A percentile compares a stretch with the other conserved stretches of the same genome.
Conservation (phyloP, 2,329 filamentous ascomycete genomes). For the Parafenestella ontariensis region DNA sequence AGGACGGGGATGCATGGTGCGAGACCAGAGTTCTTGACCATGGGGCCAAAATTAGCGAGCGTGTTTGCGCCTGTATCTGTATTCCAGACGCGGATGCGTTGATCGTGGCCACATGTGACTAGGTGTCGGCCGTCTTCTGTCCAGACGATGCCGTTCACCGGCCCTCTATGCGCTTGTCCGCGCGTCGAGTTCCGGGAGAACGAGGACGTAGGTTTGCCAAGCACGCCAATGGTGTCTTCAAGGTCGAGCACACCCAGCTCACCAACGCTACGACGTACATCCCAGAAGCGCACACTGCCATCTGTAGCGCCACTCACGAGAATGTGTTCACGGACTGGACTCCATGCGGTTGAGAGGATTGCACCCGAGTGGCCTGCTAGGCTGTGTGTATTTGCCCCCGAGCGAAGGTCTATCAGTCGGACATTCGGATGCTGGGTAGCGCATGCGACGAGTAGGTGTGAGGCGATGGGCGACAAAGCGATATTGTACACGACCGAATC, state of each 20-base stretch:
- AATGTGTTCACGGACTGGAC: slow-evolving; percentile 77
- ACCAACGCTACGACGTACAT: slow-evolving; percentile 79
- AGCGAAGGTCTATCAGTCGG: slow-evolving; percentile 83
- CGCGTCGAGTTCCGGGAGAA: slow-evolving; percentile 43
- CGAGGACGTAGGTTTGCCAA: slow-evolving; percentile 55
- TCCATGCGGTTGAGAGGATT: slow-evolving; percentile 75
- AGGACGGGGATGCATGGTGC: slow-evolving; percentile 53
- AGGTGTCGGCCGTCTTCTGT: slow-evolving; percentile 79
- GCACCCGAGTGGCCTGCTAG: slow-evolving; percentile 60
- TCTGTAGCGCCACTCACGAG: slow-evolving; percentile 86
- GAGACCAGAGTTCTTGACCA: slow-evolving; percentile 71
- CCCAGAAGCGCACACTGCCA: slow-evolving; percentile 84
- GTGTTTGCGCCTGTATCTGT: slow-evolving; percentile 82
- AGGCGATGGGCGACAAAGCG: slow-evolving; percentile 74
- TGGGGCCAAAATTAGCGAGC: slow-evolving; percentile 84
- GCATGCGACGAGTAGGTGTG: slow-evolving; percentile 81
- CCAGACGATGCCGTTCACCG: slow-evolving; percentile 87
- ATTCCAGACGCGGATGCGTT: slow-evolving; percentile 87
- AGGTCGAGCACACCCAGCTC: slow-evolving; percentile 81
- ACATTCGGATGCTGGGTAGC: slow-evolving; percentile 86
- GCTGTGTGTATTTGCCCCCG: slow-evolving; percentile 70
- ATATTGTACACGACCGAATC: slow-evolving; percentile 77
- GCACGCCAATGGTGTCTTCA: slow-evolving; percentile 78
- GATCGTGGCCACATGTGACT: slow-evolving; percentile 82
- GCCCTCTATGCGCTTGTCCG: slow-evolving; percentile 73